Conservation (phyloP, 2,329 filamentous ascomycete species). For the Cercospora zeina region DNA sequence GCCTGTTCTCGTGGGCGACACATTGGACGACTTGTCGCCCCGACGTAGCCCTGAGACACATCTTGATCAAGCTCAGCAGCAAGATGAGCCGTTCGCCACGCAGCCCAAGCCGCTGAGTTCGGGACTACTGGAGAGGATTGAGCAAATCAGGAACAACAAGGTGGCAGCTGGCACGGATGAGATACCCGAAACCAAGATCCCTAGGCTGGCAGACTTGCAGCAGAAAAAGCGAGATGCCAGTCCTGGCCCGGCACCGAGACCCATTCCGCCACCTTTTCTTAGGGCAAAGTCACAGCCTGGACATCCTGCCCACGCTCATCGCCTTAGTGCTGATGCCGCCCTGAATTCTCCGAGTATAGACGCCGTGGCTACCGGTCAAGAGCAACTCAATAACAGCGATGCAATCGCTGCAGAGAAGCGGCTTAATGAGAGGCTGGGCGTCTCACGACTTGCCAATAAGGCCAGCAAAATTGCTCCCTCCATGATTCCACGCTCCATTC, state of each 20-base stretch:
- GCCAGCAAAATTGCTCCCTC: conserved; percentile 59
- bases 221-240: conserved; percentile 40
- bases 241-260: conserved; percentile 36
- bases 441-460: conserved; percentile 50
- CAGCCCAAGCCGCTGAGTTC: conserved; percentile 42
- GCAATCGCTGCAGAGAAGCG: conserved; percentile 62
- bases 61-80: background rate
- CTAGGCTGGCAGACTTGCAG: conserved; percentile 37
- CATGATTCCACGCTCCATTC: conserved; percentile 83
- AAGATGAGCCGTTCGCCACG: conserved; percentile 35
- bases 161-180: conserved; percentile 29
- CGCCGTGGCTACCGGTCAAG: conserved; percentile 33
- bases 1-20: conserved; percentile 22
- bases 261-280: conserved; percentile 50
- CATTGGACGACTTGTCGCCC: conserved; percentile 17
- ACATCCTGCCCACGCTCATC: conserved; percentile 31
- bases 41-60: background rate
- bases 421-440: conserved; percentile 60
- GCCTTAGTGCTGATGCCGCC: conserved; percentile 32
- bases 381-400: conserved; percentile 6
- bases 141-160: conserved; percentile 41
- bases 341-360: conserved; percentile 29
- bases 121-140: conserved; percentile 42
- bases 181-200: conserved; percentile 40
- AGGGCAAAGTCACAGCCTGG: conserved; percentile 55